These are phyloP conservation scores for Agapanthus africanus DNA, from an alignment of 106 monocot species.

Conservation along the genomic window DNA sequence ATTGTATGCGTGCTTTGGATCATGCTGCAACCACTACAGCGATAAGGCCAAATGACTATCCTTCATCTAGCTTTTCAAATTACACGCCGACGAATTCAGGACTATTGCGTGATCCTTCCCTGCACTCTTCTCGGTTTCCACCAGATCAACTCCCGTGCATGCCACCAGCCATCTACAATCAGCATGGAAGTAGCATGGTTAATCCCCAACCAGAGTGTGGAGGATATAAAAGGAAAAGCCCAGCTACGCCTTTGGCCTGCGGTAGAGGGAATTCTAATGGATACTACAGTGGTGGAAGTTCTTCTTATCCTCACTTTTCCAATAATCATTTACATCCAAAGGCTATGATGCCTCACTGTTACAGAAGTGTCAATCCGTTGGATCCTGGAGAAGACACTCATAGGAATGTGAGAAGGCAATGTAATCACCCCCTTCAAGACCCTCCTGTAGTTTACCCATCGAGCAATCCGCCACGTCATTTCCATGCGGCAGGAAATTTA, in stretches of 20 bases:
- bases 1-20: neutral
- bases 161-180: neutral
- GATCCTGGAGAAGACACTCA: slow-evolving; percentile 13
- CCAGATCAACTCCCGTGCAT: slow-evolving; percentile 10
- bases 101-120: slow-evolving; percentile 3
- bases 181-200: slow-evolving; percentile 1
- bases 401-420: slow-evolving; percentile 27
- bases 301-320: neutral
- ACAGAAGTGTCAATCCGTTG: slow-evolving; percentile 3
- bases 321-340: slow-evolving; percentile 4
- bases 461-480: slow-evolving; percentile 4
- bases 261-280: slow-evolving; percentile 11
- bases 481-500: slow-evolving; percentile 1
- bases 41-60: slow-evolving; percentile 6
- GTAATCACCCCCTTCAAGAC: neutral
- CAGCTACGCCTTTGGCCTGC: no score
- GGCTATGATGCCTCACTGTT: neutral
- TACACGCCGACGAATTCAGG: slow-evolving; percentile 9
- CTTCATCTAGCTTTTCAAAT: slow-evolving; percentile 12
- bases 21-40: neutral
- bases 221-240: slow-evolving; percentile 27
- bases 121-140: slow-evolving; percentile 15
- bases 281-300: no score
- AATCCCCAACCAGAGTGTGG: slow-evolving; percentile 12
- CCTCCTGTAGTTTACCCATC: slow-evolving; percentile 1